A percentile compares a stretch with the other conserved stretches of the same genome.
These are phyloP conservation scores for Uncinocarpus reesii DNA, from an alignment of 2,329 filamentous ascomycete species.

Conservation along the genomic window DNA sequence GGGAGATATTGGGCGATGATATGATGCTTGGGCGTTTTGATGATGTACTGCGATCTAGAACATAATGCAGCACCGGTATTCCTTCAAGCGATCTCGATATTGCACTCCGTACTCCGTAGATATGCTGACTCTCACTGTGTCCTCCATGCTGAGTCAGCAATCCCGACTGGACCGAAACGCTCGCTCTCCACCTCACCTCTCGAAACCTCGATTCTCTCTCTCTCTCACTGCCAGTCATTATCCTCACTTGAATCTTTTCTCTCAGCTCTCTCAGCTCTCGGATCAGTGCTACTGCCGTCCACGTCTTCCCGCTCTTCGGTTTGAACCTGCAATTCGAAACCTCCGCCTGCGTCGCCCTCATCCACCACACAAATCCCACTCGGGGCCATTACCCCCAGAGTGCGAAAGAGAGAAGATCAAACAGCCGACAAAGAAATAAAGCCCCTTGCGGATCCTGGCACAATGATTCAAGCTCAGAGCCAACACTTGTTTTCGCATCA, in stretches of 20 bases:
- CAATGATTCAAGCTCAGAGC: slow-evolving; percentile 42
- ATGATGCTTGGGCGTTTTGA: no score
- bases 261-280: no score
- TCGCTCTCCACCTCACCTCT: no score
- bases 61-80: no score
- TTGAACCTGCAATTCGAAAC: background rate
- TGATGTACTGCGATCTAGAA: no score
- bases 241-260: background rate
- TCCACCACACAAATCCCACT: background rate
- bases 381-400: background rate
- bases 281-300: no score
- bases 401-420: background rate
- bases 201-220: background rate
- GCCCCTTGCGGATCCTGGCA: slow-evolving; percentile 21
- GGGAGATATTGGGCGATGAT: no score
- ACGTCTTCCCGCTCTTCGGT: background rate
- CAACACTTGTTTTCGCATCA: slow-evolving; percentile 54
- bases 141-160: no score
- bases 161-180: no score
- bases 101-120: no score
- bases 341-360: background rate
- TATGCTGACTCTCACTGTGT: no score
- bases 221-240: background rate
- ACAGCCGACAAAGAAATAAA: background rate
- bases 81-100: no score